These are phyloP conservation scores for Leishmania martiniquensis DNA, from an alignment of 208 protist species.

Conservation along the genomic window DNA sequence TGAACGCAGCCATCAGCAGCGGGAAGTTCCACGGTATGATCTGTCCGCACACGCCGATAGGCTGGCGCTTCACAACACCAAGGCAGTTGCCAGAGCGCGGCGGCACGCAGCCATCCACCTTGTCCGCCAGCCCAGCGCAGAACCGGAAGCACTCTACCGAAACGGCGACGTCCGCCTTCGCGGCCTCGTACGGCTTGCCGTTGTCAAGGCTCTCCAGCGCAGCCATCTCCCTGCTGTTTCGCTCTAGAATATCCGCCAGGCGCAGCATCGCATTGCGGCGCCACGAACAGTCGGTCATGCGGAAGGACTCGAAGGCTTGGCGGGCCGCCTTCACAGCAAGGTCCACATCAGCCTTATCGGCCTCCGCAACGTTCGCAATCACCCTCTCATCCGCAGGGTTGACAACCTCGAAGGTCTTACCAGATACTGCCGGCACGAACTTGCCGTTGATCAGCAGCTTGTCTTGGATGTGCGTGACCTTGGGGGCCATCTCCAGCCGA, in stretches of 20 bases:
- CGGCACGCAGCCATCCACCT: slow-evolving; percentile 83
- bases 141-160: slow-evolving; percentile 76
- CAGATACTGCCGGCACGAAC: slow-evolving; percentile 72
- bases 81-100: slow-evolving; percentile 67
- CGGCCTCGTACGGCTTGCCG: slow-evolving; percentile 82
- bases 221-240: slow-evolving; percentile 68
- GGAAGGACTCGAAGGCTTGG: slow-evolving; percentile 59
- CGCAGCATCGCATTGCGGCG: slow-evolving; percentile 71
- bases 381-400: slow-evolving; percentile 83
- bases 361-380: slow-evolving; percentile 81
- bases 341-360: slow-evolving; percentile 80
- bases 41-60: slow-evolving; percentile 82
- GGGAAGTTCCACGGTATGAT: slow-evolving; percentile 95
- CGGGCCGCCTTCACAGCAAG: slow-evolving; percentile 79
- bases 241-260: slow-evolving; percentile 80
- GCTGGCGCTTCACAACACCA: slow-evolving; percentile 73
- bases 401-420: slow-evolving; percentile 75
- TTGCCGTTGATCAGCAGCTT: slow-evolving; percentile 89
- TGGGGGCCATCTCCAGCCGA: slow-evolving; percentile 25
- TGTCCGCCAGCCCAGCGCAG: slow-evolving; percentile 92
- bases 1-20: slow-evolving; percentile 89
- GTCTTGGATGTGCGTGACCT: slow-evolving; percentile 60
- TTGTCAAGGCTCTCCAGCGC: slow-evolving; percentile 89
- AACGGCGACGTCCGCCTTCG: slow-evolving; percentile 67
- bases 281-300: slow-evolving; percentile 41